A percentile compares a stretch with the other conserved stretches of the same genome.
Evolutionary conservation across 1,284 basidiomycete species (phyloP).

Genomic region (Lentinula novae-zelandiae): DNA sequence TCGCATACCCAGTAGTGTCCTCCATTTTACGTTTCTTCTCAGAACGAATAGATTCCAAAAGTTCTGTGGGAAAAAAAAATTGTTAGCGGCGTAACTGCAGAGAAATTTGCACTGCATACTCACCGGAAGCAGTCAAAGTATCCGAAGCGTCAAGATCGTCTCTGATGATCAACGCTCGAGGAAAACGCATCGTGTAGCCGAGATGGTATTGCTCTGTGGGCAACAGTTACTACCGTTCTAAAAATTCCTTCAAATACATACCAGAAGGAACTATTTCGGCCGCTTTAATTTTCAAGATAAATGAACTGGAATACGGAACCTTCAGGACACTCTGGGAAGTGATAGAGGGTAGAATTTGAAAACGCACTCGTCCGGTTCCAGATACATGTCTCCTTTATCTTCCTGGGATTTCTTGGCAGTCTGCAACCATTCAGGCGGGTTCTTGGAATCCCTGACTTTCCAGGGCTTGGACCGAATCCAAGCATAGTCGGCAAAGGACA

Average conservation of each 20-base stretch:
- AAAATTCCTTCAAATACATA: constrained; percentile 23
- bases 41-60: constrained; percentile 52
- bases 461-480: constrained; percentile 76
- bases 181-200: constrained; percentile 83
- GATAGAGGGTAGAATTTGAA: constrained; percentile 3
- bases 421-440: constrained; percentile 59
- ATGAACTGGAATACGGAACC: constrained; percentile 50
- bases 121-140: constrained; percentile 67
- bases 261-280: constrained; percentile 81
- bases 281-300: constrained; percentile 87
- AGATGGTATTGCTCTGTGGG: constrained; percentile 68
- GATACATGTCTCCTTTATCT: constrained; percentile 79
- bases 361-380: constrained; percentile 73
- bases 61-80: constrained; percentile 22
- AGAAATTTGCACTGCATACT: constrained; percentile 11
- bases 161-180: constrained; percentile 77
- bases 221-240: neutral
- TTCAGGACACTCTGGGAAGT: neutral
- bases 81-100: neutral
- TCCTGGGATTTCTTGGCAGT: constrained; percentile 55
- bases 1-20: constrained; percentile 45
- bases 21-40: constrained; percentile 73
- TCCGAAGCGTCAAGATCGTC: constrained; percentile 68
- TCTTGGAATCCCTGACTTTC: constrained; percentile 67
- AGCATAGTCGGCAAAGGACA: constrained; percentile 80